Percentiles rank a stretch among this genome's conserved stretches.
Conservation (phyloP, 805 yeast species). For the Starmerella cellae region DNA sequence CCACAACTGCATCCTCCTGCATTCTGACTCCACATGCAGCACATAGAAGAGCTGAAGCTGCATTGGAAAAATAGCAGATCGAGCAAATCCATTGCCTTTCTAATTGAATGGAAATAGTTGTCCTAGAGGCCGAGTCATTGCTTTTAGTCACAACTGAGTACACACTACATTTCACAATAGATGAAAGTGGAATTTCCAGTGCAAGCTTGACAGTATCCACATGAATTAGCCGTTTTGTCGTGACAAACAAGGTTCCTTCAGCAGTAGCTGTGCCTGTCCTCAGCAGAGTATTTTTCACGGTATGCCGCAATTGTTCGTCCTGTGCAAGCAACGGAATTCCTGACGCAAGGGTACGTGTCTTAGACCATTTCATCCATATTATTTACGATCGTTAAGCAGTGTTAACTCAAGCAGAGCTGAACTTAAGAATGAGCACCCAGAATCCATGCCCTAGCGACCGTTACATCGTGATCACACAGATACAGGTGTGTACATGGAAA, state of each 20-base stretch:
- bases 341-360: neutral
- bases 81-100: conserved; percentile 58
- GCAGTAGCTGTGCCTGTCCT: conserved; percentile 35
- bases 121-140: neutral
- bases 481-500: too few relatives aligned
- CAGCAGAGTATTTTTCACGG: conserved; percentile 2
- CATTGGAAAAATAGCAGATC: conserved; percentile 69
- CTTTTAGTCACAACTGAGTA: neutral
- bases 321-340: neutral
- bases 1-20: conserved; percentile 25
- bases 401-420: too few relatives aligned
- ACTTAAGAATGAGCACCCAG: too few relatives aligned
- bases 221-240: conserved; percentile 59
- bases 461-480: too few relatives aligned
- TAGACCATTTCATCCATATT: neutral
- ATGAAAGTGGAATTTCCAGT: neutral
- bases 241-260: conserved; percentile 65
- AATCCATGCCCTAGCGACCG: too few relatives aligned
- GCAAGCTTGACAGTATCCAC: conserved; percentile 36
- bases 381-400: too few relatives aligned
- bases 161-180: neutral
- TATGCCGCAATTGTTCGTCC: neutral
- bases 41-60: conserved; percentile 36
- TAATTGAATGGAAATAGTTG: neutral
- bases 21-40: conserved; percentile 50